phyloP scores from a whole-genome alignment of 2,329 filamentous ascomycete genomes.

The Fusarium hainanense region DNA sequence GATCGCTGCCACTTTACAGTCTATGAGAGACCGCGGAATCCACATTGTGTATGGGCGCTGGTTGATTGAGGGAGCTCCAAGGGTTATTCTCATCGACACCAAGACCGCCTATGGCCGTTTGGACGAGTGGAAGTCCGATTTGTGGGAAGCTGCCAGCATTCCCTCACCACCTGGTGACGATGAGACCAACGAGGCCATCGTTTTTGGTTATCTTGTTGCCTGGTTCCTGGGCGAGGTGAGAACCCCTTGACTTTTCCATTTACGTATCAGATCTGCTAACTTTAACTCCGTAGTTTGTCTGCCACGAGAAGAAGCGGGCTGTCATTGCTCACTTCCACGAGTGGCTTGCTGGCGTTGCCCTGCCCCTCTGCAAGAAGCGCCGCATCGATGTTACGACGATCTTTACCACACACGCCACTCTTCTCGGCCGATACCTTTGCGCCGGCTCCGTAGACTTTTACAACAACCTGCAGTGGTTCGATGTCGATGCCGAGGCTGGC shows the following conservation, averaged over 20 bases:
- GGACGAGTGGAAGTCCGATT: slow-evolving; percentile 95
- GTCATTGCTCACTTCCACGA: slow-evolving; percentile 99
- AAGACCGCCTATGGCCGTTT: slow-evolving; percentile 91
- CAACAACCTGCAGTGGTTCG: slow-evolving; percentile 97
- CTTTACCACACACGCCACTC: slow-evolving; percentile 96
- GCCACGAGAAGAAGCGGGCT: slow-evolving; percentile 89
- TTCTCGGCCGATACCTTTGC: slow-evolving; percentile 95
- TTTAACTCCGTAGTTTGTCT: slow-evolving; percentile 75
- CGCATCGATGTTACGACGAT: slow-evolving; percentile 97
- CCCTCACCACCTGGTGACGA: slow-evolving; percentile 92
- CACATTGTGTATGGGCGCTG: slow-evolving; percentile 93
- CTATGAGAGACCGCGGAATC: slow-evolving; percentile 93
- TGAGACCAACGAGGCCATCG: slow-evolving; percentile 96
- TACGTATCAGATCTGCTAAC: slow-evolving; percentile 24
- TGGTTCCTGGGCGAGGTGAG: slow-evolving; percentile 97
- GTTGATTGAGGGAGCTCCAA: slow-evolving; percentile 95
- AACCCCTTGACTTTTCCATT: slow-evolving; percentile 37
- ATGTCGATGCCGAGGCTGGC: slow-evolving; percentile 94
- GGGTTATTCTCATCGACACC: slow-evolving; percentile 94
- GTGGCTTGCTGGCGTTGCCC: slow-evolving; percentile 93
- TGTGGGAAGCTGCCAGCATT: slow-evolving; percentile 93
- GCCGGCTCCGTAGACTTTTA: slow-evolving; percentile 99
- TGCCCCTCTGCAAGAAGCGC: slow-evolving; percentile 91
- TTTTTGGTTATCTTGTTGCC: slow-evolving; percentile 96
- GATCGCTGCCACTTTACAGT: slow-evolving; percentile 83